A percentile compares a stretch with the other conserved stretches of the same genome.
Evolutionary conservation across 352 stramenopile species (phyloP).

Genomic region (Plasmopara muralis): DNA sequence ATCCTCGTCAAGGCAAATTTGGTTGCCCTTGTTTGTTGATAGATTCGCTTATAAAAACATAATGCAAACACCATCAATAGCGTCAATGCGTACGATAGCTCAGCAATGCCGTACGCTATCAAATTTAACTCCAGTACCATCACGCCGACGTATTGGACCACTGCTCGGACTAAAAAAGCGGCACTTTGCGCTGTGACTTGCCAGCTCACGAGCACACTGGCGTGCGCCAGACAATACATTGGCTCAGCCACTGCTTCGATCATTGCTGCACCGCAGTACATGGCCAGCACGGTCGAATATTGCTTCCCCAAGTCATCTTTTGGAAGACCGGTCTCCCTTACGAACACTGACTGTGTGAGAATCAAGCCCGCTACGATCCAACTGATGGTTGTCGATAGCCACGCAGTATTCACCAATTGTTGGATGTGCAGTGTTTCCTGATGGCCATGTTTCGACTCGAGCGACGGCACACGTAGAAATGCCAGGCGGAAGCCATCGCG

Average conservation of each 20-base stretch:
- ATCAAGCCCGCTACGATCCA: conserved; percentile 41
- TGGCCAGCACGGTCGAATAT: conserved; percentile 51
- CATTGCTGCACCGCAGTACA: conserved; percentile 75
- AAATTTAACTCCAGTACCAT: conserved; percentile 58
- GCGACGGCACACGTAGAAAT: conserved; percentile 70
- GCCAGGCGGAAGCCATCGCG: conserved; percentile 84
- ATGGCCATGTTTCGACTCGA: conserved; percentile 27
- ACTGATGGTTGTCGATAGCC: conserved; percentile 62
- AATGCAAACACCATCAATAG: conserved; percentile 48
- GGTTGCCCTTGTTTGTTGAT: conserved; percentile 4
- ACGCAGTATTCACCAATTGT: conserved; percentile 68
- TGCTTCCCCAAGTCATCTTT: conserved; percentile 24
- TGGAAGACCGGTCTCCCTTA: not conserved
- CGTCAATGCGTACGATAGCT: conserved; percentile 64
- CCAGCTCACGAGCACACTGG: conserved; percentile 74
- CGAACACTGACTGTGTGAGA: conserved; percentile 17
- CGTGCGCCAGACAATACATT: conserved; percentile 76
- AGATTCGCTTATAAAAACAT: conserved; percentile 52
- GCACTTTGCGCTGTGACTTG: conserved; percentile 71
- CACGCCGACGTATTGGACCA: conserved; percentile 65
- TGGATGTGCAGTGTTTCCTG: conserved; percentile 30
- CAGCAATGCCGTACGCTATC: conserved; percentile 62
- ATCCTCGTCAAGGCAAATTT: conserved; percentile 44
- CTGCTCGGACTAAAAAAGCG: conserved; percentile 62
- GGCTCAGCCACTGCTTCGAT: conserved; percentile 75